Evolutionary conservation across 2,329 filamentous ascomycete genomes (phyloP).

Genomic region (Xylariaceae sp.): DNA sequence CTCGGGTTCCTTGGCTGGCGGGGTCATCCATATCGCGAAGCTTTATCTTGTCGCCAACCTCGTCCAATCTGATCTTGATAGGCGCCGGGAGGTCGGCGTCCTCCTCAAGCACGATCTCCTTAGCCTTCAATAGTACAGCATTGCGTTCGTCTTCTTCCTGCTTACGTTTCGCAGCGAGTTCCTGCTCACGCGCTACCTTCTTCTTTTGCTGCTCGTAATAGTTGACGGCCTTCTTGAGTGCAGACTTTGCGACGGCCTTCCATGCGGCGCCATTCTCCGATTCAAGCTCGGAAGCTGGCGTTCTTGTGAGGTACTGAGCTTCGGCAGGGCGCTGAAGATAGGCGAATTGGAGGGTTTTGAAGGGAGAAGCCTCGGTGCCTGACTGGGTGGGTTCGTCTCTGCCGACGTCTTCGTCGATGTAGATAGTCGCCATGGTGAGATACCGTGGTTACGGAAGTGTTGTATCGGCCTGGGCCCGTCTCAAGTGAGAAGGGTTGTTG

Average conservation of each 20-base stretch:
- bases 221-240: slow-evolving; percentile 17
- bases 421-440: slow-evolving; percentile 18
- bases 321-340: slow-evolving; percentile 18
- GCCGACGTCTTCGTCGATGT: slow-evolving; percentile 19
- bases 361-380: slow-evolving; percentile 15
- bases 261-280: slow-evolving; percentile 5
- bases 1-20: slow-evolving; percentile 14
- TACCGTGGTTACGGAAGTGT: neutral
- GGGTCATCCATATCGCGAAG: slow-evolving; percentile 9
- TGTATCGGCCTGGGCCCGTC: neutral
- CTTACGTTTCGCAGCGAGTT: slow-evolving; percentile 13
- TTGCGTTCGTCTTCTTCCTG: slow-evolving; percentile 18
- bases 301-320: slow-evolving; percentile 18
- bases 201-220: slow-evolving; percentile 16
- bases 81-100: slow-evolving; percentile 11
- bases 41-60: slow-evolving; percentile 15
- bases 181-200: slow-evolving; percentile 17
- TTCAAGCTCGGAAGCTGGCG: neutral
- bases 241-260: slow-evolving; percentile 15
- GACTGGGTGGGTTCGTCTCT: slow-evolving; percentile 14
- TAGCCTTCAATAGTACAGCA: slow-evolving; percentile 16
- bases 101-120: slow-evolving; percentile 16
- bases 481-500: neutral
- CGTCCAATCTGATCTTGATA: slow-evolving; percentile 15
- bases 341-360: slow-evolving; percentile 21